Evolutionary conservation across 495 filamentous ascomycete genomes (phyloP).

Genomic region (Aspergillus egyptiacus): DNA sequence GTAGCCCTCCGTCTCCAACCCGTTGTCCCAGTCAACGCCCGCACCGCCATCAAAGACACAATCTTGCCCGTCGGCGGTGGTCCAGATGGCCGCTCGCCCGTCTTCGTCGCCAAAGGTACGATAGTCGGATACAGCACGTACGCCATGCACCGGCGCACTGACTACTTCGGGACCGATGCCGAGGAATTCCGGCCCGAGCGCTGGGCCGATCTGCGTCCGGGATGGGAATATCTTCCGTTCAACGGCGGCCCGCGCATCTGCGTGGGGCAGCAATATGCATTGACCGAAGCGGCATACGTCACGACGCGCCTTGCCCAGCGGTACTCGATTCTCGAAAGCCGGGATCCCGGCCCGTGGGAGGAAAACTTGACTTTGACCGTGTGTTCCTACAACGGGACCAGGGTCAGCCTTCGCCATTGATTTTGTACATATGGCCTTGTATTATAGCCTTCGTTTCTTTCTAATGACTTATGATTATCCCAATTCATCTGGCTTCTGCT

Average conservation of each 20-base stretch:
- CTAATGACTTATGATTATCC: not conserved
- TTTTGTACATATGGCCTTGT: not conserved
- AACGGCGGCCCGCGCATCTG: conserved; percentile 75
- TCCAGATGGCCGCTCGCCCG: conserved; percentile 54
- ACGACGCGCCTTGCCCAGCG: conserved; percentile 59
- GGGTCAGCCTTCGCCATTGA: conserved; percentile 10
- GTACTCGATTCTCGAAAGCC: conserved; percentile 39
- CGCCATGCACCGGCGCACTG: conserved; percentile 62
- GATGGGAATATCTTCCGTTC: conserved; percentile 68
- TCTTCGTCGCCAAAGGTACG: conserved; percentile 55
- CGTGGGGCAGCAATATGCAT: conserved; percentile 63
- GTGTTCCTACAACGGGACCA: conserved; percentile 11
- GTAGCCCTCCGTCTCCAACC: conserved; percentile 58
- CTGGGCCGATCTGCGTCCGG: conserved; percentile 46
- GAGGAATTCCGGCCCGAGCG: conserved; percentile 59
- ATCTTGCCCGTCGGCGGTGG: conserved; percentile 70
- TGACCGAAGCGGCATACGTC: conserved; percentile 67
- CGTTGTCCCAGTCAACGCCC: conserved; percentile 65
- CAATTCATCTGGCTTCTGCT: too few species aligned
- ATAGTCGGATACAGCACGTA: conserved; percentile 52
- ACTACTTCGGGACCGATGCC: conserved; percentile 37
- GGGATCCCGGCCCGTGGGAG: conserved; percentile 19
- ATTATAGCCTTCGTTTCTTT: not conserved
- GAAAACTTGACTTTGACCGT: conserved; percentile 12
- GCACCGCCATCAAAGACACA: conserved; percentile 60